These are phyloP conservation scores for Neurospora sp. DNA, from an alignment of 495 filamentous ascomycete species.

Conservation along the genomic window DNA sequence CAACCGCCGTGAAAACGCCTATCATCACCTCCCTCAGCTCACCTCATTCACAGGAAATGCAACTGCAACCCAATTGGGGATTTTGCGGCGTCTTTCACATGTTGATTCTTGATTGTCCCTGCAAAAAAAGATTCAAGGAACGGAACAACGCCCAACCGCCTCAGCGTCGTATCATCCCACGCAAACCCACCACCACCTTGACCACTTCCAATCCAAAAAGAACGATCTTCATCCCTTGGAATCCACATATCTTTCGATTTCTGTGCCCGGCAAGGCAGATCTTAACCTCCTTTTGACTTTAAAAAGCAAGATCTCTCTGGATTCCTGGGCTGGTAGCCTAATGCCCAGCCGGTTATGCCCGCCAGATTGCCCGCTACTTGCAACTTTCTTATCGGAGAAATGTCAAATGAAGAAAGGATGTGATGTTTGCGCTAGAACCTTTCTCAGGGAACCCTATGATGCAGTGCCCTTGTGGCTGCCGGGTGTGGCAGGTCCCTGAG, in stretches of 20 bases:
- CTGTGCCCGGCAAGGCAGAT: neutral
- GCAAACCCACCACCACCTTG: too few species aligned
- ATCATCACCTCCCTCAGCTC: neutral
- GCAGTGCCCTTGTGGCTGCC: too few species aligned
- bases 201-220: neutral
- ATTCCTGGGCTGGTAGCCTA: neutral
- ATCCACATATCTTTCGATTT: neutral
- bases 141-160: neutral
- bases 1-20: neutral
- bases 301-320: neutral
- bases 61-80: neutral
- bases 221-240: neutral
- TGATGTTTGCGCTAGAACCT: neutral
- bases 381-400: neutral
- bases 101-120: neutral
- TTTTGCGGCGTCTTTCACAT: neutral
- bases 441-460: neutral
- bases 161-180: neutral
- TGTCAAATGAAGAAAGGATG: neutral
- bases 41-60: neutral
- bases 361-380: neutral
- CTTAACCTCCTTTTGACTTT: neutral
- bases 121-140: neutral
- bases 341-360: neutral
- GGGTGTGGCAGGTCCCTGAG: neutral